Conservation (phyloP, 805 yeast genomes). For the Saccharomyces kudriavzevii region DNA sequence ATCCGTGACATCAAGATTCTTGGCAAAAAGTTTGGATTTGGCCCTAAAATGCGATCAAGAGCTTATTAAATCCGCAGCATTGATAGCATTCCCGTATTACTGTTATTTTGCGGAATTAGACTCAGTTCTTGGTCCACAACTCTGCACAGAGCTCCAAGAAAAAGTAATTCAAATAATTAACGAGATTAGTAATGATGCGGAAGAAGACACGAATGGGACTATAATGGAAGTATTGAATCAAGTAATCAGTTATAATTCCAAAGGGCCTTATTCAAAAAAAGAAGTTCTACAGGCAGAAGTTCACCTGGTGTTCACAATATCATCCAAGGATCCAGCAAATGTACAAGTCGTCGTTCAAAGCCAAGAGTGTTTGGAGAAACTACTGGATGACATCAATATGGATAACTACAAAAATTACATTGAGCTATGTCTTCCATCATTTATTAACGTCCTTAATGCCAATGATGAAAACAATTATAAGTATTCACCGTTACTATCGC, state of each 20-base stretch:
- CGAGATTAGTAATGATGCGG: slow-evolving; percentile 49
- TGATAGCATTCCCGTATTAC: slow-evolving; percentile 50
- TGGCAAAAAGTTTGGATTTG: slow-evolving; percentile 17
- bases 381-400: slow-evolving; percentile 42
- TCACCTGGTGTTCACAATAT: slow-evolving; percentile 51
- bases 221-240: slow-evolving; percentile 59
- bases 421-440: slow-evolving; percentile 44
- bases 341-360: slow-evolving; percentile 60
- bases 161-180: slow-evolving; percentile 33
- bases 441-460: slow-evolving; percentile 34
- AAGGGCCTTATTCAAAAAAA: slow-evolving; percentile 14
- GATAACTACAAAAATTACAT: slow-evolving; percentile 41
- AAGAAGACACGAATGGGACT: slow-evolving; percentile 72
- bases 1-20: slow-evolving; percentile 25
- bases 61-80: slow-evolving; percentile 25
- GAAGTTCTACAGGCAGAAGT: slow-evolving; percentile 33
- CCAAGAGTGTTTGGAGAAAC: slow-evolving; percentile 55
- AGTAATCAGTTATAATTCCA: slow-evolving; percentile 42
- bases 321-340: slow-evolving; percentile 68
- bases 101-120: slow-evolving; percentile 32
- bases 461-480: slow-evolving; percentile 27
- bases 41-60: slow-evolving; percentile 27
- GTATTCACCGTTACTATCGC: slow-evolving; percentile 47
- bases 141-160: slow-evolving; percentile 16
- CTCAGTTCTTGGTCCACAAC: slow-evolving; percentile 18